Evolutionary conservation across 192 early-diverging fungal species (phyloP).

Genomic region (Backusella parvicylindrica): DNA sequence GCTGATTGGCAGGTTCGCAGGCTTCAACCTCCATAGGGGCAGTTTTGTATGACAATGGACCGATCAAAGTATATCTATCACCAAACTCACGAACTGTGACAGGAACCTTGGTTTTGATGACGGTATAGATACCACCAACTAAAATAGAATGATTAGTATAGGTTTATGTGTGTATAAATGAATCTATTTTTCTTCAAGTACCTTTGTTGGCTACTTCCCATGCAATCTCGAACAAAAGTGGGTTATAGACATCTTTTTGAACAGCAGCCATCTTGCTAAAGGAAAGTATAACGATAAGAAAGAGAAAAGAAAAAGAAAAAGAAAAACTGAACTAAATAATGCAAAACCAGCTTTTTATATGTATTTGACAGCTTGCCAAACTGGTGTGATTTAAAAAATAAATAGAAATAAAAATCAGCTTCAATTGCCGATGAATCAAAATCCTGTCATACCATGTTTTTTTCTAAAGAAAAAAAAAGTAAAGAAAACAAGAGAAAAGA

Average conservation of each 20-base stretch:
- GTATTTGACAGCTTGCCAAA: background rate
- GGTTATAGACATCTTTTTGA: conserved; percentile 24
- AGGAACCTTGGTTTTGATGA: conserved; percentile 95
- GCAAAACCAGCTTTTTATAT: background rate
- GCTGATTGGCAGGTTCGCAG: conserved; percentile 62
- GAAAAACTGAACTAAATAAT: background rate
- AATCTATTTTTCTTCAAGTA: conserved; percentile 33
- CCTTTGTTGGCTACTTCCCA: conserved; percentile 99
- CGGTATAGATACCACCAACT: conserved; percentile 98
- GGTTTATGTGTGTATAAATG: background rate
- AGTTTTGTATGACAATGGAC: conserved; percentile 82
- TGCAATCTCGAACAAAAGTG: conserved; percentile 86
- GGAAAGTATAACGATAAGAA: background rate
- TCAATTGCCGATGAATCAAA: background rate
- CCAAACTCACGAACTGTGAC: conserved; percentile 94
- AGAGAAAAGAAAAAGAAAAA: background rate
- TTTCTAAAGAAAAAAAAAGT: background rate
- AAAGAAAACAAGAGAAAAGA: background rate
- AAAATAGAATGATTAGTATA: background rate
- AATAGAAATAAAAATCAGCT: background rate
- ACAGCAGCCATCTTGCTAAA: background rate
- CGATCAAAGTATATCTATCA: conserved; percentile 89
- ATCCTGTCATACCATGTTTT: background rate
- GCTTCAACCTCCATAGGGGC: conserved; percentile 91
- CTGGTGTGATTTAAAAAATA: background rate